Base-by-base conservation (phyloP, 139 green algal genomes). In the Pseudopediastrum boryanum region DNA sequence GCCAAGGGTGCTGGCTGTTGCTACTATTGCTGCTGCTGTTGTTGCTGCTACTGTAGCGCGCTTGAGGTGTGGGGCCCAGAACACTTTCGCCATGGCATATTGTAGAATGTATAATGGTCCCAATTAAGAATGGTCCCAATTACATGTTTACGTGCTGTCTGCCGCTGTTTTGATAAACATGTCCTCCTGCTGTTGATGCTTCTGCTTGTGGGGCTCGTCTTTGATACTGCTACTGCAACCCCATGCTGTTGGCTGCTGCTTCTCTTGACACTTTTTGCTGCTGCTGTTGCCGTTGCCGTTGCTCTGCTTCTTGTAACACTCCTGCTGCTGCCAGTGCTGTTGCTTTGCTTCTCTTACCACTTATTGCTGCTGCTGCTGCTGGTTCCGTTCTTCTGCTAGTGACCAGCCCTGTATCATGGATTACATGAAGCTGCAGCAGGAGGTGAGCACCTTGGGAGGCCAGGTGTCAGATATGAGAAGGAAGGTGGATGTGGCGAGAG, bases 341-440 rank as follows among this genome's bases (percentile, higher is more conserved):
- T 21, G 10, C 8, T 35, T 7, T 12, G 3, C 27, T 50, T n/a
- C 6, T 71, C 58, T 10, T 58, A 44, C 33, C 13, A 36, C 7
- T 63, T 21, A 9, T 64, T 70, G 10, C 39, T 73, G 72, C 48
- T n/a, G 3, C 36, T 50, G 23, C 12, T 43, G n/a, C 7, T 35
- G 65, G 29, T 13, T 19, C 38, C 35, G n/a, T 61, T 44, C 13
- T 21, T 6, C 39, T 41, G 41, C 27, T 79, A 90, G 80, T 33
- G 91, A 96, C 44, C 89, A 88, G 58, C 89, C 89, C 1, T 80
- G 87, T 58, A 94, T 97, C 27, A 89, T 95, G 84, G 93, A 96
- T 65, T 97, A 96, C 90, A 93, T 97, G 51, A 84, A 82, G 44
- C 38, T 97, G 13, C 94, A 94, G 75, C 83, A 86, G 33, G 83